Percentiles rank a stretch among this genome's conserved stretches.
Conservation (phyloP, 2,329 filamentous ascomycete genomes). For the Penicillium vulpinum region DNA sequence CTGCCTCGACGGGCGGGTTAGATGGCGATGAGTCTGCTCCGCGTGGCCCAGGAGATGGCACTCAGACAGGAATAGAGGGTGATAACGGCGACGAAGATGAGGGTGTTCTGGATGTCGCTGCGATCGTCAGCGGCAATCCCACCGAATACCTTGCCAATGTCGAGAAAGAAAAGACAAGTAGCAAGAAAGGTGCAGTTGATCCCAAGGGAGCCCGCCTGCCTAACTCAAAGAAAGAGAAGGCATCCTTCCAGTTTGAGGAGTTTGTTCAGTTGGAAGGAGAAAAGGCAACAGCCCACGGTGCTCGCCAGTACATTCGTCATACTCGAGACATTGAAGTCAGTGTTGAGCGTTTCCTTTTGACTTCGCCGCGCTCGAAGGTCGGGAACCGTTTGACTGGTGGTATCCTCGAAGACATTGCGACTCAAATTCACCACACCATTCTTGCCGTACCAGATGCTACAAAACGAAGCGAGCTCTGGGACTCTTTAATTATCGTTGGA, state of each 20-base stretch:
- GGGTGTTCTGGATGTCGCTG: slow-evolving; percentile 64
- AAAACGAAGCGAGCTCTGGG: slow-evolving; percentile 86
- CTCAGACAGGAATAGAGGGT: slow-evolving; percentile 55
- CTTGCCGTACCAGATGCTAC: slow-evolving; percentile 80
- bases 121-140: slow-evolving; percentile 65
- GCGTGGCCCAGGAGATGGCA: slow-evolving; percentile 55
- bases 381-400: slow-evolving; percentile 51
- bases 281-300: slow-evolving; percentile 50
- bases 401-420: slow-evolving; percentile 80
- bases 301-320: slow-evolving; percentile 55
- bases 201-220: slow-evolving; percentile 55
- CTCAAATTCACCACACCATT: slow-evolving; percentile 79
- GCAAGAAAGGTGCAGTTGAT: slow-evolving; percentile 53
- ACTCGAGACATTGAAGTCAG: slow-evolving; percentile 62
- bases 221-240: slow-evolving; percentile 60
- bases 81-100: slow-evolving; percentile 57
- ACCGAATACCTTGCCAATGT: slow-evolving; percentile 62
- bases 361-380: slow-evolving; percentile 43
- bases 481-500: slow-evolving; percentile 85
- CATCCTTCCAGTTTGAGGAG: slow-evolving; percentile 63
- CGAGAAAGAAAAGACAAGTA: slow-evolving; percentile 60
- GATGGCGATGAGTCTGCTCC: slow-evolving; percentile 47
- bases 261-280: slow-evolving; percentile 56
- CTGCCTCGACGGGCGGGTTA: slow-evolving; percentile 56
- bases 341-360: slow-evolving; percentile 60